These are phyloP conservation scores for Thamnidium elegans DNA, from an alignment of 192 early-diverging fungal species.

Conservation along the genomic window DNA sequence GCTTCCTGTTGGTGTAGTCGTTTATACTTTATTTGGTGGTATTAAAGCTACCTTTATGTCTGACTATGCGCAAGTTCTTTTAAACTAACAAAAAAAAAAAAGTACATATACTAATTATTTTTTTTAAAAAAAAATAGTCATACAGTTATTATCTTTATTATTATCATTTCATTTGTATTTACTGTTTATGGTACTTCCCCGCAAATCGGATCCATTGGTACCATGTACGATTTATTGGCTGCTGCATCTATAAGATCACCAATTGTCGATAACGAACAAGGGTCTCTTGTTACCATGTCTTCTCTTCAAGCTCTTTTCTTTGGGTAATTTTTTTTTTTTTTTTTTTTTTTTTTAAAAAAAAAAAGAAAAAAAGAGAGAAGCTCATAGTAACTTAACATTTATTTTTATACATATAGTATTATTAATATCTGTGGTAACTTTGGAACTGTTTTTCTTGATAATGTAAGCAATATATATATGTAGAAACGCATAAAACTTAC, in stretches of 20 bases:
- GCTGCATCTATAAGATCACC: conserved; percentile 47
- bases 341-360: background rate
- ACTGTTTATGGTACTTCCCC: conserved; percentile 60
- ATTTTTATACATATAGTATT: conserved; percentile 34
- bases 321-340: conserved; percentile 23
- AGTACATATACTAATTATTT: background rate
- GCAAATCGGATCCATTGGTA: conserved; percentile 60
- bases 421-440: conserved; percentile 79
- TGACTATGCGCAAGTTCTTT: conserved; percentile 48
- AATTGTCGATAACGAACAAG: conserved; percentile 57
- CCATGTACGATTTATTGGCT: conserved; percentile 67
- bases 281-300: conserved; percentile 62
- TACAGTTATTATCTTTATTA: conserved; percentile 66
- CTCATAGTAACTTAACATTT: background rate
- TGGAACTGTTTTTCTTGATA: conserved; percentile 72
- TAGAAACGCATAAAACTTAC: too few relatives aligned
- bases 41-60: conserved; percentile 75
- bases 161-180: conserved; percentile 66
- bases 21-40: conserved; percentile 66
- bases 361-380: background rate
- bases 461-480: conserved; percentile 28
- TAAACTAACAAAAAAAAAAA: background rate
- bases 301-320: conserved; percentile 67
- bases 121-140: conserved; percentile 42
- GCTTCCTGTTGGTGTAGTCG: conserved; percentile 64